Percentiles rank a stretch among this genome's conserved stretches.
Evolutionary conservation across 352 stramenopile species (phyloP).

Genomic region (Bremia lactucae): DNA sequence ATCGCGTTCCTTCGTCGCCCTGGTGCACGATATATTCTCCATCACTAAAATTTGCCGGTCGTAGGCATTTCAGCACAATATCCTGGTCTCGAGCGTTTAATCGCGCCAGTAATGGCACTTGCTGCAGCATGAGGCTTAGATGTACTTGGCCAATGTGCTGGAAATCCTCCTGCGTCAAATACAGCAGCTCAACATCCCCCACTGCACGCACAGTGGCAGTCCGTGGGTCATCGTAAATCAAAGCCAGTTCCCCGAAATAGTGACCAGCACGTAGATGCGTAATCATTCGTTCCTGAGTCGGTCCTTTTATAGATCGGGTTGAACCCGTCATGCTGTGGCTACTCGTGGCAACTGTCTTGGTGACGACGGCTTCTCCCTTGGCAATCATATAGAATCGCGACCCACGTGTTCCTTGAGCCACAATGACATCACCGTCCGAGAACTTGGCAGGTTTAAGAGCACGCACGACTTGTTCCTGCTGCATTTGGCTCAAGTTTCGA

Average conservation of each 20-base stretch:
- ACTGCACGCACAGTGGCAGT: conserved; percentile 69
- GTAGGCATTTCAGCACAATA: conserved; percentile 65
- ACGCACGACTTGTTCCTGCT: conserved; percentile 77
- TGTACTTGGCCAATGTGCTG: conserved; percentile 80
- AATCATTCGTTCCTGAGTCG: conserved; percentile 70
- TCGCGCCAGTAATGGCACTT: conserved; percentile 65
- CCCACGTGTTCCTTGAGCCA: conserved; percentile 75
- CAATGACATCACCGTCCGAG: conserved; percentile 69
- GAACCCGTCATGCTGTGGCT: conserved; percentile 22
- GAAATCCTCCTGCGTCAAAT: conserved; percentile 80
- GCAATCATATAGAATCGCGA: conserved; percentile 87
- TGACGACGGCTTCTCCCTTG: conserved; percentile 79
- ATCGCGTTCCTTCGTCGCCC: conserved; percentile 76
- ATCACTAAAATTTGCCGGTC: conserved; percentile 72
- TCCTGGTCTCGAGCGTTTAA: conserved; percentile 67
- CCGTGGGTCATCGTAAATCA: conserved; percentile 87
- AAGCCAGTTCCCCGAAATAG: conserved; percentile 90
- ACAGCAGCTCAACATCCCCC: conserved; percentile 70
- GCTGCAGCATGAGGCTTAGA: conserved; percentile 80
- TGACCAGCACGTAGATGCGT: conserved; percentile 86
- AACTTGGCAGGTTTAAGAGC: conserved; percentile 80
- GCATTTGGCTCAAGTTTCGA: conserved; percentile 72
- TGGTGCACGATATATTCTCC: conserved; percentile 85
- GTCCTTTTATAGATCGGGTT: conserved; percentile 17
- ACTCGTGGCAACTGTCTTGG: conserved; percentile 44